Percentiles rank a stretch among this genome's conserved stretches.
These are phyloP conservation scores for Benincasa hispida DNA, from an alignment of 306 rosid species.

Conservation along the genomic window DNA sequence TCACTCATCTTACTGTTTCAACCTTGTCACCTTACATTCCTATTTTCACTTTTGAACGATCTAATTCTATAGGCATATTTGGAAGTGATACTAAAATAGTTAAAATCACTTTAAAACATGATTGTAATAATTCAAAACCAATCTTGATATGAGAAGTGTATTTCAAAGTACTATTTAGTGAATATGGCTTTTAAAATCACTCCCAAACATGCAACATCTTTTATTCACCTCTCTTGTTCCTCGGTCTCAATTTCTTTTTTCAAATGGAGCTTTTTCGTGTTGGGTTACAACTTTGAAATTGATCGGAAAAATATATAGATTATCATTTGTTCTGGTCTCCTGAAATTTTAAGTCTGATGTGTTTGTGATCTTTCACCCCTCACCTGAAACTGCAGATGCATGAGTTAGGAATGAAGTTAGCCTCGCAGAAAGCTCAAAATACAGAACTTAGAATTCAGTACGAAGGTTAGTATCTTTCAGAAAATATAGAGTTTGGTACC, in stretches of 20 bases:
- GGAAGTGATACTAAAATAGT: too few species aligned
- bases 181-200: too few species aligned
- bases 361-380: neutral
- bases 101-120: too few species aligned
- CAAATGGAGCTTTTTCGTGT: neutral
- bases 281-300: neutral
- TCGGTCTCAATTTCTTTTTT: neutral
- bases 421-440: constrained; percentile 75
- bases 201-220: too few species aligned
- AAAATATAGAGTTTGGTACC: neutral
- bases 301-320: neutral
- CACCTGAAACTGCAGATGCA: constrained; percentile 45
- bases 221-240: neutral
- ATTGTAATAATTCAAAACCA: too few species aligned
- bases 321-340: neutral
- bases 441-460: constrained; percentile 61
- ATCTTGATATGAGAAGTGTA: too few species aligned
- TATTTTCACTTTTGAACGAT: neutral
- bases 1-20: neutral
- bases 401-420: constrained; percentile 69
- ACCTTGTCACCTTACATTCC: neutral
- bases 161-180: too few species aligned
- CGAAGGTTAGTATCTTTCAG: constrained; percentile 50
- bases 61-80: neutral
- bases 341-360: neutral